Percentiles rank a stretch among this genome's conserved stretches.
Evolutionary conservation across 2,329 filamentous ascomycete genomes (phyloP).

Genomic region (Leptographium wingfieldii): DNA sequence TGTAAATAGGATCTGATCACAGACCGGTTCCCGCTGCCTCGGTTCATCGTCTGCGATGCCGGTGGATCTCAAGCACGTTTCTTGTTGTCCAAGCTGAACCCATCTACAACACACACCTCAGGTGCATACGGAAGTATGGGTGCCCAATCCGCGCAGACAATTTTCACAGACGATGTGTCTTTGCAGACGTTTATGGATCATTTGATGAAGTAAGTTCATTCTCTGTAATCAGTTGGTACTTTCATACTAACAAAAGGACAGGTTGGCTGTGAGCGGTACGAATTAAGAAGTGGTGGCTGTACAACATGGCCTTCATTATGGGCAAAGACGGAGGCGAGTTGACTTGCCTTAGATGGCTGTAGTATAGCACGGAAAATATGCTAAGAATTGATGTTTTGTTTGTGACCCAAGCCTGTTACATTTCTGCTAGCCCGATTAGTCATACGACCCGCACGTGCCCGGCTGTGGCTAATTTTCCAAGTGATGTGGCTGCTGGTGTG

Average conservation of each 20-base stretch:
- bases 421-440: background rate
- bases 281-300: conserved; percentile 26
- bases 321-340: background rate
- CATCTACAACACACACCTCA: conserved; percentile 90
- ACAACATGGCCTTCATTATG: background rate
- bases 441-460: background rate
- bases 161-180: conserved; percentile 97
- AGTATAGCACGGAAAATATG: background rate
- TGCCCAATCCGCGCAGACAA: conserved; percentile 82
- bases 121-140: conserved; percentile 83
- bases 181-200: conserved; percentile 99
- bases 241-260: conserved; percentile 12
- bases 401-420: background rate
- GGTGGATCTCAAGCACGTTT: conserved; percentile 96
- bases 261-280: conserved; percentile 51
- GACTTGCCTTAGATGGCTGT: conserved; percentile 1
- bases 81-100: conserved; percentile 91
- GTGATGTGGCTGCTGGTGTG: background rate
- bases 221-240: background rate
- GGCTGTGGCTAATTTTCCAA: background rate
- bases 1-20: conserved; percentile 71
- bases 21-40: conserved; percentile 92
- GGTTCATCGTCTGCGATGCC: conserved; percentile 98
- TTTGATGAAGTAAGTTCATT: conserved; percentile 76
- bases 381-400: conserved; percentile 1